Evolutionary conservation across 1,139 yeast genomes (phyloP).

Genomic region (Geotrichum restrictum): DNA sequence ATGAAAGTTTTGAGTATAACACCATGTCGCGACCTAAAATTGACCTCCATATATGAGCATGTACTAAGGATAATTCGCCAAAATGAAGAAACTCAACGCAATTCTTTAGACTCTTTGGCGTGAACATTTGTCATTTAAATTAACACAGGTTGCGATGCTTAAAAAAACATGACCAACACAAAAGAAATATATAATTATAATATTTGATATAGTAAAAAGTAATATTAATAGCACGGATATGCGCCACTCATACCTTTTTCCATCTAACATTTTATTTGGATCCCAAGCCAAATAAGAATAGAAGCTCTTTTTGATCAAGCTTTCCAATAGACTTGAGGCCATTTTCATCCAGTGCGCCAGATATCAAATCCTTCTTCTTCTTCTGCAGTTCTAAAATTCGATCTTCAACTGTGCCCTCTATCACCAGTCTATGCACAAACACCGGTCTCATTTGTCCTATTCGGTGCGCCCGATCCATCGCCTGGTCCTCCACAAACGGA

Average conservation of each 20-base stretch:
- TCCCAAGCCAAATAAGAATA: constrained; percentile 68
- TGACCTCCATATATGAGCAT: constrained; percentile 17
- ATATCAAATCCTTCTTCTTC: constrained; percentile 68
- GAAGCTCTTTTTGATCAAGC: constrained; percentile 67
- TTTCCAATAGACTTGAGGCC: constrained; percentile 62
- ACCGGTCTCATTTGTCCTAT: constrained; percentile 83
- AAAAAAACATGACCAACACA: too few relatives aligned
- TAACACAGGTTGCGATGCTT: too few relatives aligned
- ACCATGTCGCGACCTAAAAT: constrained; percentile 24
- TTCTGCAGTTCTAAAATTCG: constrained; percentile 75
- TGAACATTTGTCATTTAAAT: too few relatives aligned
- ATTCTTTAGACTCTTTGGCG: too few relatives aligned
- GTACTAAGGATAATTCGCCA: neutral
- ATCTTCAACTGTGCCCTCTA: constrained; percentile 72
- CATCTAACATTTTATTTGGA: too few relatives aligned
- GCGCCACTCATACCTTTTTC: too few relatives aligned
- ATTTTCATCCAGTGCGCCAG: constrained; percentile 74
- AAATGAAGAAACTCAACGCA: too few relatives aligned
- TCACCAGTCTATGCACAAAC: constrained; percentile 63
- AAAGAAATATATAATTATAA: neutral
- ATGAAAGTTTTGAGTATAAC: constrained; percentile 1
- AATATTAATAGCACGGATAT: too few relatives aligned
- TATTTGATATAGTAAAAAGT: neutral
- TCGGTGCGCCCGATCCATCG: constrained; percentile 91
- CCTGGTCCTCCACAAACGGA: constrained; percentile 93